phyloP scores from a whole-genome alignment of 495 filamentous ascomycete genomes.

The Usnea hakonensis region DNA sequence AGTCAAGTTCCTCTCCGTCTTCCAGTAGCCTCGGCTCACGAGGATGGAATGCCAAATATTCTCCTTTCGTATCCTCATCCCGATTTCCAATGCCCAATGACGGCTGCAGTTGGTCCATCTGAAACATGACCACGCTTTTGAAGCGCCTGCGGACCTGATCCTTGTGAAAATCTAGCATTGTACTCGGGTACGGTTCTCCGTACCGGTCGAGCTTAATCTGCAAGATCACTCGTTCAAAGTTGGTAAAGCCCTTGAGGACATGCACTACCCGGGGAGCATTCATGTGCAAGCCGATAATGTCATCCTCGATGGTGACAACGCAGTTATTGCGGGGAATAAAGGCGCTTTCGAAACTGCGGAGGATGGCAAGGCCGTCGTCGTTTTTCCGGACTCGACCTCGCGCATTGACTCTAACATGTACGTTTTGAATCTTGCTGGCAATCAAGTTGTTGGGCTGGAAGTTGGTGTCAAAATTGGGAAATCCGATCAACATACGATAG shows the following conservation, averaged over 20 bases:
- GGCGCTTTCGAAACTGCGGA: neutral
- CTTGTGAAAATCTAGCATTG: too few relatives aligned
- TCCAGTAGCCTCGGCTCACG: too few relatives aligned
- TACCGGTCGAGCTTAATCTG: neutral
- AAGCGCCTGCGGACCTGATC: too few relatives aligned
- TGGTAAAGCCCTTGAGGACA: neutral
- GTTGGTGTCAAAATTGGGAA: neutral
- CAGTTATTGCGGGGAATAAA: neutral
- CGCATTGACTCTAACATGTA: neutral
- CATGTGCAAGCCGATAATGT: neutral
- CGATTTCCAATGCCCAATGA: too few relatives aligned
- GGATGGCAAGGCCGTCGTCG: neutral
- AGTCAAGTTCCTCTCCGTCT: too few relatives aligned
- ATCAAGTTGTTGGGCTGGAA: neutral
- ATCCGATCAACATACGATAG: neutral
- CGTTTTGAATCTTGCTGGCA: neutral
- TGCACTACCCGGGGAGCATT: neutral
- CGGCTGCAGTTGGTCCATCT: too few relatives aligned
- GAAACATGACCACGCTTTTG: too few relatives aligned
- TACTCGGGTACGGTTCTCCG: neutral
- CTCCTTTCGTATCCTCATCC: too few relatives aligned
- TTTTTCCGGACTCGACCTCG: neutral
- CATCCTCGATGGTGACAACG: neutral
- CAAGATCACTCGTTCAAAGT: neutral
- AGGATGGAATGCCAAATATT: too few relatives aligned